Evolutionary conservation across 1,284 basidiomycete genomes (phyloP).

Genomic region (Sanguinoderma infundibulare): DNA sequence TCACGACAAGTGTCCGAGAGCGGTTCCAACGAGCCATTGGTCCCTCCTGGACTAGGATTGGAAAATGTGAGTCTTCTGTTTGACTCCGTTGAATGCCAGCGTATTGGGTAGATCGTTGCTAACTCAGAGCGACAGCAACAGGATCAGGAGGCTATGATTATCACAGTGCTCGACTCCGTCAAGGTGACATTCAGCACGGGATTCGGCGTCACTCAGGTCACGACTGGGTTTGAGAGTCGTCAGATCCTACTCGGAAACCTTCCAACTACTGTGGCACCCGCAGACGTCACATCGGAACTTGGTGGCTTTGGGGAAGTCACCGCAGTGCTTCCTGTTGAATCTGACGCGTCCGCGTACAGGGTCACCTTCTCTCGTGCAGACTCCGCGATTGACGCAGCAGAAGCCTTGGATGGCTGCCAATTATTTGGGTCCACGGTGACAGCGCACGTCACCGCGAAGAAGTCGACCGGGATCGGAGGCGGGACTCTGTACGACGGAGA

Average conservation of each 20-base stretch:
- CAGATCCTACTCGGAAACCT: constrained; percentile 44
- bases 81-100: background rate
- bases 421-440: constrained; percentile 44
- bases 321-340: constrained; percentile 39
- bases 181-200: constrained; percentile 44
- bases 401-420: constrained; percentile 48
- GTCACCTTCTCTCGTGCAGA: constrained; percentile 49
- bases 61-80: constrained; percentile 20
- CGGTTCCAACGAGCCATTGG: constrained; percentile 13
- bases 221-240: constrained; percentile 49
- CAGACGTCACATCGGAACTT: constrained; percentile 26
- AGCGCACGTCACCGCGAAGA: constrained; percentile 44
- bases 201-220: constrained; percentile 41
- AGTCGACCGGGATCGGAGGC: constrained; percentile 35
- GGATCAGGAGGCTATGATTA: constrained; percentile 11
- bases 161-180: constrained; percentile 33
- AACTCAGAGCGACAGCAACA: background rate
- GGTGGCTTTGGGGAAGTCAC: constrained; percentile 49
- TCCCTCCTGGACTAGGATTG: constrained; percentile 36
- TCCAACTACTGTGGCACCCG: constrained; percentile 17
- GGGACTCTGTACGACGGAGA: constrained; percentile 49
- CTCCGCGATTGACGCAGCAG: constrained; percentile 54
- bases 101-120: background rate
- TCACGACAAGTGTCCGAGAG: background rate
- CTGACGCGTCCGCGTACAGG: constrained; percentile 32